Evolutionary conservation across 106 monocot species (phyloP).

Genomic region (Alisma plantagoaquatica): DNA sequence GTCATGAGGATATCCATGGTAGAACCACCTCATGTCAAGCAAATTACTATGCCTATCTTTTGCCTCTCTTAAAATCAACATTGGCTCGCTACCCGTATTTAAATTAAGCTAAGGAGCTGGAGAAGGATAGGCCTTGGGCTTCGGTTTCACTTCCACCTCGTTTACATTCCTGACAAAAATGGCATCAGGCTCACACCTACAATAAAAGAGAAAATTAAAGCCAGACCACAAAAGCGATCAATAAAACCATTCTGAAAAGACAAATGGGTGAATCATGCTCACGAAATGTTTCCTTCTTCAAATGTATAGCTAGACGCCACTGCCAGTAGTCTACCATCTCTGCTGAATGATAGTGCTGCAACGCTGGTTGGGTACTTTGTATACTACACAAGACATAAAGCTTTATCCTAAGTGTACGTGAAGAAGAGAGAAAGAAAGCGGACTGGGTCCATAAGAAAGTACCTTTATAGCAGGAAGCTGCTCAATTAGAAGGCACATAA

Average conservation of each 20-base stretch:
- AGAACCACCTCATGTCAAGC: too few relatives aligned
- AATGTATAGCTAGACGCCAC: conserved; percentile 96
- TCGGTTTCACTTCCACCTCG: conserved; percentile 93
- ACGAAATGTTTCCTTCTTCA: conserved; percentile 90
- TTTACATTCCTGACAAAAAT: conserved; percentile 76
- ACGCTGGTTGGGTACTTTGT: conserved; percentile 84
- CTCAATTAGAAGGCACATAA: not conserved
- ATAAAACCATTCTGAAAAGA: not conserved
- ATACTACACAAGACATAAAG: conserved; percentile 34
- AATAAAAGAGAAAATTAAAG: not conserved
- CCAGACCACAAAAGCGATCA: not conserved
- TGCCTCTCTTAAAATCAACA: too few relatives aligned
- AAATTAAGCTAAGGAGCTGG: conserved; percentile 40
- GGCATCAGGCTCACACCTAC: conserved; percentile 78
- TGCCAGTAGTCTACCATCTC: conserved; percentile 73
- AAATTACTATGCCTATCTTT: too few relatives aligned
- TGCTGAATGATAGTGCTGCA: conserved; percentile 89
- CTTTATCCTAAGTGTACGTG: not conserved
- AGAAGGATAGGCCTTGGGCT: conserved; percentile 72
- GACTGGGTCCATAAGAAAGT: not conserved
- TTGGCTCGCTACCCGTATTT: too few relatives aligned
- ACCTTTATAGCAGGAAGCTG: too few relatives aligned
- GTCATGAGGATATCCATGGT: too few relatives aligned
- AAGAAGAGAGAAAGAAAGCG: not conserved
- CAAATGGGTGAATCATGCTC: not conserved